Evolutionary conservation across 768 basidiomycete genomes (phyloP).

Genomic region (Myochromella boudieri): DNA sequence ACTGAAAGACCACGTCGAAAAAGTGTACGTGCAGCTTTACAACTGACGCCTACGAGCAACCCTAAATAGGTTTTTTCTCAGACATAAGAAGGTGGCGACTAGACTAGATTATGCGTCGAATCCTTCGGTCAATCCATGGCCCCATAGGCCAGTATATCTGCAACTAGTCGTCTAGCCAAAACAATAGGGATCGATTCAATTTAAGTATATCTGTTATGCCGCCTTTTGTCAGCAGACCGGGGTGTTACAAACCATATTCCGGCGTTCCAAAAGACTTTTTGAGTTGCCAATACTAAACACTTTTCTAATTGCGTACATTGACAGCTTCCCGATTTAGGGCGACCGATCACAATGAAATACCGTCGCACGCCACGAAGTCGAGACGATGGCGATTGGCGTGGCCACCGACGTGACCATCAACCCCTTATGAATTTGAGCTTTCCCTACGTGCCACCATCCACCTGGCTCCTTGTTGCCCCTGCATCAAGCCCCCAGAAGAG

Average conservation of each 20-base stretch:
- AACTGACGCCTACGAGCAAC: neutral
- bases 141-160: neutral
- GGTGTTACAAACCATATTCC: too few species aligned
- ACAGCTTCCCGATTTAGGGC: conserved; percentile 11
- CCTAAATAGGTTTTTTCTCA: neutral
- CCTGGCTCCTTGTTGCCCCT: conserved; percentile 10
- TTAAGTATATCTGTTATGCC: too few species aligned
- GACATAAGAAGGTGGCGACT: neutral
- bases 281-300: neutral
- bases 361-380: conserved; percentile 16
- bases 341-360: conserved; percentile 12
- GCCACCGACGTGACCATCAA: conserved; percentile 7
- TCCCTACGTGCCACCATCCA: conserved; percentile 10
- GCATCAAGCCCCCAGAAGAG: conserved; percentile 15
- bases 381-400: neutral
- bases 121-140: neutral
- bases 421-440: conserved; percentile 1
- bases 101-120: neutral
- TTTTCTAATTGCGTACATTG: conserved; percentile 8
- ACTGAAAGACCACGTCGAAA: conserved; percentile 1
- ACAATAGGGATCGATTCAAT: neutral
- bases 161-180: neutral
- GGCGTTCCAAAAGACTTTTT: neutral
- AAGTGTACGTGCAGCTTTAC: neutral
- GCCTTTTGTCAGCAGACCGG: too few species aligned